A percentile compares a stretch with the other conserved stretches of the same genome.
Evolutionary conservation across 1,284 basidiomycete genomes (phyloP).

Genomic region (Somion occarium): DNA sequence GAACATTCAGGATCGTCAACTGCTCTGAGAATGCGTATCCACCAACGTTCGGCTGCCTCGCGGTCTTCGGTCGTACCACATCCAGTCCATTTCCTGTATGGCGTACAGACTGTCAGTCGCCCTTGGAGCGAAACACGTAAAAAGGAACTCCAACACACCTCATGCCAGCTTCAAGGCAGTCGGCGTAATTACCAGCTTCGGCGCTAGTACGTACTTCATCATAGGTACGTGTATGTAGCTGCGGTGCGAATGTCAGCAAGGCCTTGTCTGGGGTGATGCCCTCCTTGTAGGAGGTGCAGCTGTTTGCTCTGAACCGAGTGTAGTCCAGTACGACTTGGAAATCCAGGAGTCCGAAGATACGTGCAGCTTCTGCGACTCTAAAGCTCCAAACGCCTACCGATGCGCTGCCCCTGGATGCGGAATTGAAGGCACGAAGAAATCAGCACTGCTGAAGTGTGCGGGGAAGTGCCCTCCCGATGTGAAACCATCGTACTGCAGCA

Average conservation of each 20-base stretch:
- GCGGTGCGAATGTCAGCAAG: background rate
- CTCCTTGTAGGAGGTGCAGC: background rate
- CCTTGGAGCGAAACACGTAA: no score
- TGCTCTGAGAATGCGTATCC: background rate
- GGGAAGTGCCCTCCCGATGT: constrained; percentile 11
- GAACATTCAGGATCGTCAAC: background rate
- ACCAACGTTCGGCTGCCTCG: background rate
- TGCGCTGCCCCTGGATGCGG: constrained; percentile 16
- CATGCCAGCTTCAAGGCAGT: background rate
- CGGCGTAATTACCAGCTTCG: background rate
- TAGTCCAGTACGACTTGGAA: no score
- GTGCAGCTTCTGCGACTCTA: no score
- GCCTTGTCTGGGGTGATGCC: background rate
- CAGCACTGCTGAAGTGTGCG: constrained; percentile 11
- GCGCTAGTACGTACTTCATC: background rate
- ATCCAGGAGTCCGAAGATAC: no score
- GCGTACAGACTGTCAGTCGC: background rate
- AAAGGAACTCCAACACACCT: background rate
- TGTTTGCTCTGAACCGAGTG: background rate
- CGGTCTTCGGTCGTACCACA: background rate
- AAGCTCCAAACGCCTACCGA: no score
- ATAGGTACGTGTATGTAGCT: background rate
- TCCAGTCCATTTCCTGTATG: background rate
- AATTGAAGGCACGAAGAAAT: constrained; percentile 13
- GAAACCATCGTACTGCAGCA: constrained; percentile 18